phyloP scores from a whole-genome alignment of 176 grass and related monocot species.

The Oryza meyeriana region DNA sequence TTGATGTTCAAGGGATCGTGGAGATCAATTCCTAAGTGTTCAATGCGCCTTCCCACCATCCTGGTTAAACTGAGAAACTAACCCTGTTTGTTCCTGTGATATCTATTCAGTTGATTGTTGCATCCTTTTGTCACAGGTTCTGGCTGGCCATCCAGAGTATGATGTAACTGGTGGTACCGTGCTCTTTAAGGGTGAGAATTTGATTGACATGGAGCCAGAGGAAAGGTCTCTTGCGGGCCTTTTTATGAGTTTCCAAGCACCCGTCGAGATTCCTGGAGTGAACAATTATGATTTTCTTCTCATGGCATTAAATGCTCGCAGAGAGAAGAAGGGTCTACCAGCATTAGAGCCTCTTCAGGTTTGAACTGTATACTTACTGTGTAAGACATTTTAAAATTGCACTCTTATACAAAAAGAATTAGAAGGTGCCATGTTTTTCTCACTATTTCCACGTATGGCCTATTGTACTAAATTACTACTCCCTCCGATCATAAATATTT shows the following conservation, averaged over 20 bases:
- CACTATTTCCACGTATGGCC: not conserved
- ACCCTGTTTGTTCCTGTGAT: not conserved
- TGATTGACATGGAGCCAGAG: slow-evolving; percentile 89
- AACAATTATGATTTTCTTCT: slow-evolving; percentile 95
- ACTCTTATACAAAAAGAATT: slow-evolving; percentile 7
- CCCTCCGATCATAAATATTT: too few species aligned
- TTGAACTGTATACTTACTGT: slow-evolving; percentile 12
- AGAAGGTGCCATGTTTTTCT: not conserved
- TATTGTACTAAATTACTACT: not conserved
- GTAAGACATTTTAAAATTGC: not conserved
- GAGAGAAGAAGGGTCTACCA: slow-evolving; percentile 66
- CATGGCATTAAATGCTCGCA: slow-evolving; percentile 85
- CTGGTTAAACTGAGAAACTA: not conserved
- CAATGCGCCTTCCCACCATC: not conserved
- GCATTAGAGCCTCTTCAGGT: slow-evolving; percentile 78
- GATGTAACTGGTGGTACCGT: slow-evolving; percentile 82
- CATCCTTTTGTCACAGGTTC: slow-evolving; percentile 53
- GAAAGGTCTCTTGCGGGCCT: slow-evolving; percentile 91
- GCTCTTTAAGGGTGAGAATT: slow-evolving; percentile 82
- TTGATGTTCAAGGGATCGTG: slow-evolving; percentile 8
- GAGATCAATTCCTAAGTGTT: slow-evolving; percentile 8
- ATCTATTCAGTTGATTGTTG: not conserved
- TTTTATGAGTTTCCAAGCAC: slow-evolving; percentile 92
- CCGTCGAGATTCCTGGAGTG: slow-evolving; percentile 89
- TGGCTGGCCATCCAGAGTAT: slow-evolving; percentile 93